Conservation (phyloP, 352 stramenopile genomes). For the Phytophthora sansomeana region DNA sequence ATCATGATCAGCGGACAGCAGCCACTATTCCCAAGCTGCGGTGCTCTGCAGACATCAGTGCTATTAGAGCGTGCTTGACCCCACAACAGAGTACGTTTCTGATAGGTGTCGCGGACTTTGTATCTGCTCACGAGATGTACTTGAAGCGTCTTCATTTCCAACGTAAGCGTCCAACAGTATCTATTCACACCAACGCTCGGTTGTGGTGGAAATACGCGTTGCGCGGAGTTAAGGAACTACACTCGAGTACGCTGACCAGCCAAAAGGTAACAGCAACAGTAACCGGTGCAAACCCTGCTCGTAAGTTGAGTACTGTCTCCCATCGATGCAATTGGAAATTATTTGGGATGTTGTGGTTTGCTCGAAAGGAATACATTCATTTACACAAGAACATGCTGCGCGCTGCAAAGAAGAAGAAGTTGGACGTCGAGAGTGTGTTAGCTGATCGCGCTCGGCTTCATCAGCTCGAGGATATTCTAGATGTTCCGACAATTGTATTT, state of each 20-base stretch:
- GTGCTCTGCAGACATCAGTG: slow-evolving; percentile 73
- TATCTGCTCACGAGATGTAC: slow-evolving; percentile 85
- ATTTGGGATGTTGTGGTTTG: slow-evolving; percentile 63
- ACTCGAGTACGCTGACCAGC: slow-evolving; percentile 21
- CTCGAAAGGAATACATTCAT: slow-evolving; percentile 78
- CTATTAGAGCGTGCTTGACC: slow-evolving; percentile 70
- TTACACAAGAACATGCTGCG: slow-evolving; percentile 77
- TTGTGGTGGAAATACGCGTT: slow-evolving; percentile 87
- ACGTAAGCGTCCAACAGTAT: slow-evolving; percentile 61
- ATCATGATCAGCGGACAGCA: slow-evolving; percentile 74
- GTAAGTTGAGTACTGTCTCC: slow-evolving; percentile 17
- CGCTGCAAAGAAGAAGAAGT: slow-evolving; percentile 73
- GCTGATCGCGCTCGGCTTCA: slow-evolving; percentile 57
- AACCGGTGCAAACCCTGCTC: not conserved
- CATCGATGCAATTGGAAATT: slow-evolving; percentile 63
- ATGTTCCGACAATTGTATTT: slow-evolving; percentile 85
- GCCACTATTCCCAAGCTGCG: slow-evolving; percentile 77
- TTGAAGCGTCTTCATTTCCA: slow-evolving; percentile 84
- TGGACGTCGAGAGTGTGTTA: slow-evolving; percentile 51
- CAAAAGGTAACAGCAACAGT: slow-evolving; percentile 12
- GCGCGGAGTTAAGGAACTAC: slow-evolving; percentile 71
- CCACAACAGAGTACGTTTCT: slow-evolving; percentile 82
- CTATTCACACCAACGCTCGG: slow-evolving; percentile 55
- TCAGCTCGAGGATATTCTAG: slow-evolving; percentile 73
- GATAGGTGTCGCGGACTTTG: slow-evolving; percentile 77